A percentile compares a stretch with the other conserved stretches of the same genome.
Evolutionary conservation across 768 basidiomycete species (phyloP).

Genomic region (Panellus pusillus): DNA sequence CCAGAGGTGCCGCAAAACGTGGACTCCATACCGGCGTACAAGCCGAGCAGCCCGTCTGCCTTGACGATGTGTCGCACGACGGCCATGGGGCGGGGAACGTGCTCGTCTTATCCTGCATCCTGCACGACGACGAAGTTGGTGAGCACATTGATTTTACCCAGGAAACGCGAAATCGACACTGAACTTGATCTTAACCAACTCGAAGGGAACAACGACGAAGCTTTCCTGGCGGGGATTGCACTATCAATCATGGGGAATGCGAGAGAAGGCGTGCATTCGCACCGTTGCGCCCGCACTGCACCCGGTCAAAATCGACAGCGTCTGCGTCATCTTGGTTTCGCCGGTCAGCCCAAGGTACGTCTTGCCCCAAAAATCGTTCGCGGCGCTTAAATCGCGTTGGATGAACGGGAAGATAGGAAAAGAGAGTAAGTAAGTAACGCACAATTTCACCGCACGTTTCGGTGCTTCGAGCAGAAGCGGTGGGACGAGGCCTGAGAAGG

Average conservation of each 20-base stretch:
- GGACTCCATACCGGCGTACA: slow-evolving; percentile 95
- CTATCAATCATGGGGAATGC: background rate
- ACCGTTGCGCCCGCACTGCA: slow-evolving; percentile 91
- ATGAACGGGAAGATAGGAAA: background rate
- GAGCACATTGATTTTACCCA: too few species aligned
- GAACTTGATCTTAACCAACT: slow-evolving; percentile 88
- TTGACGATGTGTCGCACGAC: slow-evolving; percentile 79
- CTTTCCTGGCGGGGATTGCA: slow-evolving; percentile 56
- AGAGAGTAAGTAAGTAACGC: slow-evolving; percentile 26
- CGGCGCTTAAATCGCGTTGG: slow-evolving; percentile 46
- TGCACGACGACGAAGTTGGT: slow-evolving; percentile 23
- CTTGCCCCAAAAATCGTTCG: slow-evolving; percentile 97
- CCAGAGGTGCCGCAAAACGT: slow-evolving; percentile 95
- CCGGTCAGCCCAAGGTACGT: slow-evolving; percentile 63
- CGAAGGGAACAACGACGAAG: slow-evolving; percentile 94
- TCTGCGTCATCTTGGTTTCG: slow-evolving; percentile 82
- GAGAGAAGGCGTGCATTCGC: slow-evolving; percentile 21
- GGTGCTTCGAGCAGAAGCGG: slow-evolving; percentile 95
- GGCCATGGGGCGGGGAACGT: slow-evolving; percentile 88
- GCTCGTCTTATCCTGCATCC: slow-evolving; percentile 90
- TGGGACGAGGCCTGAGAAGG: slow-evolving; percentile 75
- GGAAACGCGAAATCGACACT: background rate
- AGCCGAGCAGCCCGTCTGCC: slow-evolving; percentile 78
- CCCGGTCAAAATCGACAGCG: slow-evolving; percentile 86
- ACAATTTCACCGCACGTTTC: slow-evolving; percentile 97